Evolutionary conservation across 495 filamentous ascomycete genomes (phyloP), one percentile per base, ranked within the genome.

Genomic region (Penicillium pancosmium): DNA sequence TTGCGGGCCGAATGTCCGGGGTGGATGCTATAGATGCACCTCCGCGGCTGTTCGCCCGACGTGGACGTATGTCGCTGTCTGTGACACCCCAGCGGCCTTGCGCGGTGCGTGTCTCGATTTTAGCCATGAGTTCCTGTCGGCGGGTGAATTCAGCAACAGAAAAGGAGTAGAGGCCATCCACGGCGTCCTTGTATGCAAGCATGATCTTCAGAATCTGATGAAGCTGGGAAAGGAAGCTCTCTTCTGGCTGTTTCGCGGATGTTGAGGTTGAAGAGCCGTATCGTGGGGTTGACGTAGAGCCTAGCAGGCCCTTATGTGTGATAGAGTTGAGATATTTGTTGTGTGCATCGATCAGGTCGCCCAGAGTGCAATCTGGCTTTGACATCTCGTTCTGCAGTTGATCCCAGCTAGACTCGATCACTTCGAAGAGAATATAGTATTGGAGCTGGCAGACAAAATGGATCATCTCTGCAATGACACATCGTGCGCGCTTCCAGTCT

Each of bases 341-440:
- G 72, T 99, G 95, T 11, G 94, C 95, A 44, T 84, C 83, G 69
- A 98, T 97, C 16, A 99, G 82, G 69, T 98, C 94, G 75, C 98
- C 95, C 15, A 99, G 83, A 0, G 95, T 99, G 65, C 86, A 90
- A 35, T 88, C 88, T 15, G 91, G 90, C 68, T 89, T 92, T 48
- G 79, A 82, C 54, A 97, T 86, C 38, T 88, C 88, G 4, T 84
- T 81, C 63, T 96, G 88, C 8, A 99, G 82, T 62, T 91, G 86
- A 59, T 90, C 86, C 95, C 95, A 99, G 54, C 88, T 90, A 53
- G 87, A 85, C 73, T 98, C 94, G 69, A 99, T 98, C 61, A 99
- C 95, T 72, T 98, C 94, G 66, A 97, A 97, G 16, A 99, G 84
- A 64, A 99, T 97, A 73, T 99, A 99, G 75, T 97, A 97, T 70